Evolutionary conservation across 2,329 filamentous ascomycete genomes (phyloP), one percentile per base, ranked within the genome.

Genomic region (Colletotrichum sp.): DNA sequence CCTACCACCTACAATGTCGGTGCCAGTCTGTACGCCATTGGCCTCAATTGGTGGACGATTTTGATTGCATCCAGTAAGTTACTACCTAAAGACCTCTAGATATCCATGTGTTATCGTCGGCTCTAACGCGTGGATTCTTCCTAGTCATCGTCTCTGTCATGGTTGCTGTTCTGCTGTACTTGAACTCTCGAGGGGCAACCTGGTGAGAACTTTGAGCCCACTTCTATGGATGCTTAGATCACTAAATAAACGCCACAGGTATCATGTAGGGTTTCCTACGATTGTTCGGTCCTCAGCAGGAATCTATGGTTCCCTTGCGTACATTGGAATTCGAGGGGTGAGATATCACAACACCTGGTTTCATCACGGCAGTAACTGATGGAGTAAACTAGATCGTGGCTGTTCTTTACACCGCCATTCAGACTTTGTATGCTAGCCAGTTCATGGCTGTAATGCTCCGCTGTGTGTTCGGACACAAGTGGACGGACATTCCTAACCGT

Each of bases 221-320:
- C 44, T 49, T 59, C 8, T 9, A 59, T 59, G 4, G 22, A 19
- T 29, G 13, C 5, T 49, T 11, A 16, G 27, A 29, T 16, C 13
- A 29, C 55, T 29, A 2, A 59, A 16, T 59, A 13, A 59, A 16
- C 34, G 7, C 34, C 34, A 44, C 32, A 65, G 63, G 34, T 78
- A 78, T 30, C 77, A 78, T 25, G 72, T 78, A 59, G 77, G 77
- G 9, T 77, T 69, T 32, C 77, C 77, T 3, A 72, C 69, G 9
- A 72, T 71, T 29, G 66, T 77, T 7, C 64, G 75, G 7, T 44
- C 70, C 11, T 34, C 64, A 7, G 75, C 69, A n/a, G 77, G 77
- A 52, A 55, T 77, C 25, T 76, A 63, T 32, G 77, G 77, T 16
- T 72, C 75, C 6, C 25, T 73, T 27, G 65, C 70, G 19, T 77